Evolutionary conservation across 1,284 basidiomycete genomes (phyloP).

Genomic region (Cryptococcus hybrid): DNA sequence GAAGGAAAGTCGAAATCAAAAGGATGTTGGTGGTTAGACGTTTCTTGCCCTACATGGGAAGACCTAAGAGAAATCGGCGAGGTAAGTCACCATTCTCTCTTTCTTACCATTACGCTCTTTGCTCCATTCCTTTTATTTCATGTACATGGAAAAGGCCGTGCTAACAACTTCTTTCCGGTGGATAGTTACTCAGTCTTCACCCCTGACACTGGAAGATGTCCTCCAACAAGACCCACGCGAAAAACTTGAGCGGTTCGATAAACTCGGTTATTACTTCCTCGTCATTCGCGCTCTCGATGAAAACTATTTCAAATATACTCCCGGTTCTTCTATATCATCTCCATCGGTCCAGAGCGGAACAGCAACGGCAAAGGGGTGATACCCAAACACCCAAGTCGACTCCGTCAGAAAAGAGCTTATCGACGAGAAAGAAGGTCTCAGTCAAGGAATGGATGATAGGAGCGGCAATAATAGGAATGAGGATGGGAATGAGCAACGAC

Average conservation of each 20-base stretch:
- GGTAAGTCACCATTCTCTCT: conserved; percentile 52
- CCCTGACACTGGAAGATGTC: conserved; percentile 92
- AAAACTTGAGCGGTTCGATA: conserved; percentile 85
- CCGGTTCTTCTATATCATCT: conserved; percentile 23
- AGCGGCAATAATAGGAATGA: background rate
- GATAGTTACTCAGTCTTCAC: conserved; percentile 79
- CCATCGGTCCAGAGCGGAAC: no score
- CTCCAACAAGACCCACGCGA: conserved; percentile 91
- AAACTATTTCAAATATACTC: conserved; percentile 58
- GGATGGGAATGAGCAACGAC: background rate
- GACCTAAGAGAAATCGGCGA: conserved; percentile 87
- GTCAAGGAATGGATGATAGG: background rate
- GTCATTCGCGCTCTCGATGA: conserved; percentile 82
- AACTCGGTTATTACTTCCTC: conserved; percentile 90
- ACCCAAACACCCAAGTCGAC: background rate
- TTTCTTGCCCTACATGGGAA: conserved; percentile 84
- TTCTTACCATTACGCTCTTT: background rate
- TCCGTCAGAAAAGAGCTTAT: background rate
- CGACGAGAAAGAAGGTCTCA: background rate
- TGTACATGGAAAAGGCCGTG: background rate
- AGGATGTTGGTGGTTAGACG: conserved; percentile 88
- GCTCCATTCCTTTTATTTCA: background rate
- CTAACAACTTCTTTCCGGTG: no score
- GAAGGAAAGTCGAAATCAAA: conserved; percentile 16
- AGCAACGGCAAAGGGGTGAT: background rate